Conservation (phyloP, 108 stramenopile genomes). For the Cyclotella choctawhatcheeana region DNA sequence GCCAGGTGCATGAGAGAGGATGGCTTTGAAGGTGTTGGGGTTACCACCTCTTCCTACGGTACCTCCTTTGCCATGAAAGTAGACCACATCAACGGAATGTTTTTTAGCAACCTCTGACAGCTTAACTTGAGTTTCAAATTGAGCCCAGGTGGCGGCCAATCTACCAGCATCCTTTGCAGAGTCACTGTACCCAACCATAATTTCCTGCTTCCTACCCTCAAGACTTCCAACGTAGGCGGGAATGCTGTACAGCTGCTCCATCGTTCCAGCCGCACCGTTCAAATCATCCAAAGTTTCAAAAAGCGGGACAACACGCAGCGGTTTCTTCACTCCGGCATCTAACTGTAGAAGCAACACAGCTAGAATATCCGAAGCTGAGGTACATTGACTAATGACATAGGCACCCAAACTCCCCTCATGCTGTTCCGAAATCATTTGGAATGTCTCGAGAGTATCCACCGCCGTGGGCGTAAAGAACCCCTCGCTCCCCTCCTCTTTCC, state of each 20-base stretch:
- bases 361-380: conserved; percentile 90
- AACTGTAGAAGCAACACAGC: conserved; percentile 92
- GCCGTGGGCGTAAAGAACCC: conserved; percentile 71
- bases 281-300: conserved; percentile 97
- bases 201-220: conserved; percentile 87
- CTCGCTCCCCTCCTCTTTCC: conserved; percentile 60
- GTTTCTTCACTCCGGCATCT: conserved; percentile 93
- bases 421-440: conserved; percentile 85
- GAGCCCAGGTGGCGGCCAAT: conserved; percentile 94
- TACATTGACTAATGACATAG: conserved; percentile 96
- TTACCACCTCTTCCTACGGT: conserved; percentile 89
- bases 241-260: conserved; percentile 83
- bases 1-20: conserved; percentile 89
- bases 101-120: conserved; percentile 76
- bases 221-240: conserved; percentile 90
- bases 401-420: conserved; percentile 90
- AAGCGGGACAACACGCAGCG: conserved; percentile 94
- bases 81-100: conserved; percentile 73
- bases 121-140: conserved; percentile 93
- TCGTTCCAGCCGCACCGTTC: conserved; percentile 87
- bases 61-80: conserved; percentile 84
- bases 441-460: conserved; percentile 80
- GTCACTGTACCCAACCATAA: conserved; percentile 98
- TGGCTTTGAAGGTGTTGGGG: conserved; percentile 80
- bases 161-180: conserved; percentile 98